Evolutionary conservation across 2,329 filamentous ascomycete genomes (phyloP).

Genomic region (Neocatenulostroma microsporum): DNA sequence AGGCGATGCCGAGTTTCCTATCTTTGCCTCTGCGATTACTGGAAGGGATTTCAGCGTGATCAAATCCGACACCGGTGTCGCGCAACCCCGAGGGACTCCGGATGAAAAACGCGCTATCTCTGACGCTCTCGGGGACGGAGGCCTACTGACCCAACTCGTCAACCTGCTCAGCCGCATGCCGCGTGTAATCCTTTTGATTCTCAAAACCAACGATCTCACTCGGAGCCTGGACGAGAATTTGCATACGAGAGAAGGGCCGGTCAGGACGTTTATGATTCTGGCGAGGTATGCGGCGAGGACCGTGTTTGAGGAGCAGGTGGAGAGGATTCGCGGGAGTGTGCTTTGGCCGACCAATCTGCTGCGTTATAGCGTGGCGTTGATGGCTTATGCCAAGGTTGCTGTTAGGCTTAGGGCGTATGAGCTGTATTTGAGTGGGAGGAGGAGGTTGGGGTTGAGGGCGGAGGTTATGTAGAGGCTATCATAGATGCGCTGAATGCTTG

Average conservation of each 20-base stretch:
- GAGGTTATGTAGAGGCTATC: too few relatives aligned
- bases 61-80: slow-evolving; percentile 45
- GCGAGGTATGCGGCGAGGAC: slow-evolving; percentile 55
- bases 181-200: slow-evolving; percentile 82
- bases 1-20: slow-evolving; percentile 79
- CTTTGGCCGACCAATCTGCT: slow-evolving; percentile 47
- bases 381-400: slow-evolving; percentile 48
- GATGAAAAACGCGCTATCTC: slow-evolving; percentile 84
- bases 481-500: too few relatives aligned
- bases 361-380: slow-evolving; percentile 46
- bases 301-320: slow-evolving; percentile 55
- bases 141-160: slow-evolving; percentile 75
- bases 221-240: slow-evolving; percentile 87
- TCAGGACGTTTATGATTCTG: slow-evolving; percentile 57
- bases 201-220: slow-evolving; percentile 97
- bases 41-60: slow-evolving; percentile 82
- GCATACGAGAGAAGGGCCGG: slow-evolving; percentile 59
- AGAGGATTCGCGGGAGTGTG: slow-evolving; percentile 44
- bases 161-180: slow-evolving; percentile 83
- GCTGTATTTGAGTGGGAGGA: slow-evolving; percentile 45
- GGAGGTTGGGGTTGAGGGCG: slow-evolving; percentile 44
- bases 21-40: slow-evolving; percentile 94
- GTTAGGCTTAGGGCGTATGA: slow-evolving; percentile 54
- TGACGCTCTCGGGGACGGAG: slow-evolving; percentile 71
- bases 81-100: slow-evolving; percentile 54